Conservation (phyloP, 2,329 filamentous ascomycete species). For the Pseudogymnoascus sp. region DNA sequence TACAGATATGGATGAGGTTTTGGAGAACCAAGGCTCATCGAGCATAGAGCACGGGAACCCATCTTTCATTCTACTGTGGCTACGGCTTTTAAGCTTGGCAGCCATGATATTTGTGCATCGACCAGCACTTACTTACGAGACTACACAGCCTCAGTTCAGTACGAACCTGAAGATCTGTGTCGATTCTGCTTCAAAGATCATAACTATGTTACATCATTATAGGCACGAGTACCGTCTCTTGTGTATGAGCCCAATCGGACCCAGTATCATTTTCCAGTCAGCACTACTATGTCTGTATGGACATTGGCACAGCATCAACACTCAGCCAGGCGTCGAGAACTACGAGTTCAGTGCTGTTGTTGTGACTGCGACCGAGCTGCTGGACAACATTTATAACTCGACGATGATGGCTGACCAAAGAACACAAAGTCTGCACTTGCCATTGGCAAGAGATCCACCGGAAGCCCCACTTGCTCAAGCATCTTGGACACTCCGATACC, state of each 20-base stretch:
- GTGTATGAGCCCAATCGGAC: neutral
- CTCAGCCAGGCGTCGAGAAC: neutral
- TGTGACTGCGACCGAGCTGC: neutral
- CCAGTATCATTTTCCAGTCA: neutral
- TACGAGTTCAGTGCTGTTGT: neutral
- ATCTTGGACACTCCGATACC: too few species aligned
- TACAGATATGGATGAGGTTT: neutral
- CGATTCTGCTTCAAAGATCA: neutral
- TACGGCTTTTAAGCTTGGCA: neutral
- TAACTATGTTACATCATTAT: neutral
- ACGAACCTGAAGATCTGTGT: neutral
- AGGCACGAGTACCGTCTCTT: neutral
- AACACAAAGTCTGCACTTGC: neutral
- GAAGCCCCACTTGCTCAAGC: neutral
- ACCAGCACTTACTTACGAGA: conserved; percentile 7
- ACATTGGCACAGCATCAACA: neutral
- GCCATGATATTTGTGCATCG: neutral
- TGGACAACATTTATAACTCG: neutral
- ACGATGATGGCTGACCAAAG: neutral
- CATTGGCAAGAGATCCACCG: neutral
- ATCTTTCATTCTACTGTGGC: neutral
- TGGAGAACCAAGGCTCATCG: neutral
- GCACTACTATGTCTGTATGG: neutral
- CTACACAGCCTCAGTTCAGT: neutral
- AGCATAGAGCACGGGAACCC: neutral